These are phyloP conservation scores for Neurospora africana DNA, from an alignment of 495 filamentous ascomycete species.

Conservation along the genomic window DNA sequence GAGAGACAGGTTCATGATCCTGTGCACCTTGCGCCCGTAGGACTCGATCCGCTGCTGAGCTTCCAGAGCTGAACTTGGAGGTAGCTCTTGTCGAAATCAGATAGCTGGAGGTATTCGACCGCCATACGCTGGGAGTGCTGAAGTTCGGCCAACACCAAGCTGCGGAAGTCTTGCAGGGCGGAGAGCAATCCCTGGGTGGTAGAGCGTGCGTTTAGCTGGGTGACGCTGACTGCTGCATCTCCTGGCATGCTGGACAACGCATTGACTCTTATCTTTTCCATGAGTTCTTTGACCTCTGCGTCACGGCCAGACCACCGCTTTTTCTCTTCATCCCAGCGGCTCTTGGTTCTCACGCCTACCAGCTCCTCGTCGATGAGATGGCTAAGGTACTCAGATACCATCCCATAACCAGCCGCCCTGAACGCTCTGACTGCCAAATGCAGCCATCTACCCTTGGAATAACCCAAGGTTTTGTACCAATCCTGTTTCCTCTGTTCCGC, in stretches of 20 bases:
- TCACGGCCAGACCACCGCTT: background rate
- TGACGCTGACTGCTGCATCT: background rate
- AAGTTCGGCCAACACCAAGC: background rate
- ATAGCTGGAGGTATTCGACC: background rate
- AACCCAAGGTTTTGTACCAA: background rate
- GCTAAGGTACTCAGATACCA: background rate
- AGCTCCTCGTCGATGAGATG: constrained; percentile 19
- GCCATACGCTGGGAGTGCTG: constrained; percentile 1
- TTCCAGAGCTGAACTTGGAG: background rate
- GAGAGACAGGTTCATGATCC: background rate
- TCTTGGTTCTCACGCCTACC: background rate
- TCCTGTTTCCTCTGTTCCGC: background rate
- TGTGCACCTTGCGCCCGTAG: background rate
- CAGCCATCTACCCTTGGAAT: background rate
- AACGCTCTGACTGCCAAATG: background rate
- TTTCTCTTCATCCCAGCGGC: background rate
- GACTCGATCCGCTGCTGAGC: background rate
- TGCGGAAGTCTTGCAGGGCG: background rate
- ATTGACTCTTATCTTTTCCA: background rate
- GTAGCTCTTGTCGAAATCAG: background rate
- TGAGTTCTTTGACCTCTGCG: background rate
- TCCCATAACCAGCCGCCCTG: background rate
- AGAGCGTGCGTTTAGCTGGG: background rate
- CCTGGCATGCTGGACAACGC: constrained; percentile 6
- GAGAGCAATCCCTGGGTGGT: background rate